Conservation (phyloP, 441 rosid species). For the Populus hybrid region DNA sequence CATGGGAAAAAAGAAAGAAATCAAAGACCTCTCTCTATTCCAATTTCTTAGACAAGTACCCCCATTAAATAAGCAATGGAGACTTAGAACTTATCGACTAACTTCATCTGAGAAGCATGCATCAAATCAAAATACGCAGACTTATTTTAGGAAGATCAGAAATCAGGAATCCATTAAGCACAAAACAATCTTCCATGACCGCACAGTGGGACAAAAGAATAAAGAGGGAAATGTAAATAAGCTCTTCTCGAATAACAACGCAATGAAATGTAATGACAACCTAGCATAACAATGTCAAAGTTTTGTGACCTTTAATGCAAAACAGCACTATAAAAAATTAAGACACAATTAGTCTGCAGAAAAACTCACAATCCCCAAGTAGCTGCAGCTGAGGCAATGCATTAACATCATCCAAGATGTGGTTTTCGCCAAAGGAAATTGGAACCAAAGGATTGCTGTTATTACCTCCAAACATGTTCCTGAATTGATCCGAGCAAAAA, state of each 20-base stretch:
- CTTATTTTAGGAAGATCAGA: not conserved
- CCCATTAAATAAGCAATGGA: not conserved
- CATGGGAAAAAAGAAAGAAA: not conserved
- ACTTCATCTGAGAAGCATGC: not conserved
- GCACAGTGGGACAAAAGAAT: not conserved
- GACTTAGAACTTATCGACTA: not conserved
- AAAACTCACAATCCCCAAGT: slow-evolving; percentile 48
- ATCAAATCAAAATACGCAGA: not conserved
- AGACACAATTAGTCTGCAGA: not conserved
- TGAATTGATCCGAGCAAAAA: slow-evolving; percentile 1
- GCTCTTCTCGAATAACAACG: not conserved
- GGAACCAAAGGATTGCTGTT: slow-evolving; percentile 42
- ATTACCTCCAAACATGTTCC: slow-evolving; percentile 64
- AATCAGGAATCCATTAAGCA: not conserved
- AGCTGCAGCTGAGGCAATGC: slow-evolving; percentile 57
- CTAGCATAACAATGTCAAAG: not conserved
- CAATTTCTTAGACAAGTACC: not conserved
- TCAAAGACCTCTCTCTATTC: not conserved
- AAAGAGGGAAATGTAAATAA: not conserved
- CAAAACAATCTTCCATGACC: not conserved
- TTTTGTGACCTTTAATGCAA: not conserved
- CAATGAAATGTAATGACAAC: not conserved
- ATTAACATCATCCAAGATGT: slow-evolving; percentile 46
- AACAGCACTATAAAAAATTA: not conserved
- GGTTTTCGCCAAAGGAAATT: slow-evolving; percentile 43